Conservation (phyloP, 352 stramenopile genomes). For the Phytophthora syringae region DNA sequence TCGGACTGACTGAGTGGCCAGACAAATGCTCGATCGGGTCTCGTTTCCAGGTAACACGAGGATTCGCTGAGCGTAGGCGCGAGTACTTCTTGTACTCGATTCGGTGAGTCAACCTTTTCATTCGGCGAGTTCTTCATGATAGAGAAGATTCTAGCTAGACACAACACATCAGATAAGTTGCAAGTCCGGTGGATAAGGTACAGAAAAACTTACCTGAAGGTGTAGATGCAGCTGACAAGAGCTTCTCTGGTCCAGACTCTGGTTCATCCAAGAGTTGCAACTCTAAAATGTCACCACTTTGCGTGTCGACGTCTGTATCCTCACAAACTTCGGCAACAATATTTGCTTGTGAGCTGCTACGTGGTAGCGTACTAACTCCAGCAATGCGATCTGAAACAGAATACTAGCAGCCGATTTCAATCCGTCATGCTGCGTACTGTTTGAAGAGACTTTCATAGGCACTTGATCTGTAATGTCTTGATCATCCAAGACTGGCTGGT, state of each 20-base stretch:
- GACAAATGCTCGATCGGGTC: constrained; percentile 16
- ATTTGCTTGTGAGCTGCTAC: not conserved
- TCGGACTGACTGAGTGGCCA: constrained; percentile 30
- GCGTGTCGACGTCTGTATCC: not conserved
- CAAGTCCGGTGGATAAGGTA: not conserved
- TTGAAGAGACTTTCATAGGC: not conserved
- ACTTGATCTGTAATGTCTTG: not conserved
- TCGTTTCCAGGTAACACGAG: constrained; percentile 15
- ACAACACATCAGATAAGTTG: constrained; percentile 11
- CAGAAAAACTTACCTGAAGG: constrained; percentile 14
- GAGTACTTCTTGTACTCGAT: constrained; percentile 6
- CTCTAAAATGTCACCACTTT: not conserved
- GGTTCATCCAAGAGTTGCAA: constrained; percentile 8
- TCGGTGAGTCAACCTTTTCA: constrained; percentile 11
- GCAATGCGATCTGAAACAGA: constrained; percentile 51
- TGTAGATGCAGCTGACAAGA: constrained; percentile 13
- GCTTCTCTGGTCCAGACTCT: constrained; percentile 9
- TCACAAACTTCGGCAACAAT: not conserved
- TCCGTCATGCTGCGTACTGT: constrained; percentile 15
- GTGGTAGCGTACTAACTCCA: constrained; percentile 28
- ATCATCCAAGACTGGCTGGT: not conserved
- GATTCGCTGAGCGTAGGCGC: constrained; percentile 16
- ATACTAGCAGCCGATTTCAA: constrained; percentile 38
- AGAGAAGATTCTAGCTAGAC: constrained; percentile 28
- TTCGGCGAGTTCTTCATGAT: constrained; percentile 17